These are phyloP conservation scores for Fomitiporia mediterranea DNA, from an alignment of 1,284 basidiomycete genomes.

Conservation along the genomic window DNA sequence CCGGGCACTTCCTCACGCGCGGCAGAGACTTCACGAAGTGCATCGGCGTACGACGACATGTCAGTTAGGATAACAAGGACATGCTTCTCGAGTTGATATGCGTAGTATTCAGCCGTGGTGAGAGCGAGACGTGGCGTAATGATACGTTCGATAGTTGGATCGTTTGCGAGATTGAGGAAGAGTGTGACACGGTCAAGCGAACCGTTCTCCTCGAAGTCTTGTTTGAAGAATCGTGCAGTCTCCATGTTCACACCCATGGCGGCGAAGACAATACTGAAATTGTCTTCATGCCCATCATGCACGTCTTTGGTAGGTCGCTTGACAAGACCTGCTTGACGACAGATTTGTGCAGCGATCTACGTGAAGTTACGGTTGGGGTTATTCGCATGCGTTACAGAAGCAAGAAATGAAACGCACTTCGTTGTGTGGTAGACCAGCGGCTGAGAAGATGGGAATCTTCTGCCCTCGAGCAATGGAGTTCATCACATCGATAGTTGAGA, in stretches of 20 bases:
- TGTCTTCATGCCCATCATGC: constrained; percentile 99
- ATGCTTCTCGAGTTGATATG: constrained; percentile 99
- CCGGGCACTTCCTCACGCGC: constrained; percentile 99
- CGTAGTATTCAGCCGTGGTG: constrained; percentile 99
- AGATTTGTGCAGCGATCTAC: constrained; percentile 99
- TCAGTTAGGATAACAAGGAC: constrained; percentile 98
- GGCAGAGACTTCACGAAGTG: constrained; percentile 94
- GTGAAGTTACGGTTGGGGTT: no score
- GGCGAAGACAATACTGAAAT: constrained; percentile 99
- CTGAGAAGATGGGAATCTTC: constrained; percentile 99
- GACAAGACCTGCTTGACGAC: constrained; percentile 97
- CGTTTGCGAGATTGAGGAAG: constrained; percentile 98
- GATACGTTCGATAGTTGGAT: constrained; percentile 99
- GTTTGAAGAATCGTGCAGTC: constrained; percentile 99
- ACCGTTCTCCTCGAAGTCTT: constrained; percentile 99
- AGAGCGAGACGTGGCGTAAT: constrained; percentile 98
- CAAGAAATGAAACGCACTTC: constrained; percentile 56
- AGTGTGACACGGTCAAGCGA: constrained; percentile 96
- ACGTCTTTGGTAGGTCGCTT: constrained; percentile 94
- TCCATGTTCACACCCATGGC: constrained; percentile 99
- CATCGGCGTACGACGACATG: constrained; percentile 98
- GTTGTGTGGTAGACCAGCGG: constrained; percentile 98
- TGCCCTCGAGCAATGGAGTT: constrained; percentile 99
- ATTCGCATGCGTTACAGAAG: no score
- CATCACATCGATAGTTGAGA: constrained; percentile 98